phyloP scores from a whole-genome alignment of 192 early-diverging fungal species.

The Pilobolus umbonatus region DNA sequence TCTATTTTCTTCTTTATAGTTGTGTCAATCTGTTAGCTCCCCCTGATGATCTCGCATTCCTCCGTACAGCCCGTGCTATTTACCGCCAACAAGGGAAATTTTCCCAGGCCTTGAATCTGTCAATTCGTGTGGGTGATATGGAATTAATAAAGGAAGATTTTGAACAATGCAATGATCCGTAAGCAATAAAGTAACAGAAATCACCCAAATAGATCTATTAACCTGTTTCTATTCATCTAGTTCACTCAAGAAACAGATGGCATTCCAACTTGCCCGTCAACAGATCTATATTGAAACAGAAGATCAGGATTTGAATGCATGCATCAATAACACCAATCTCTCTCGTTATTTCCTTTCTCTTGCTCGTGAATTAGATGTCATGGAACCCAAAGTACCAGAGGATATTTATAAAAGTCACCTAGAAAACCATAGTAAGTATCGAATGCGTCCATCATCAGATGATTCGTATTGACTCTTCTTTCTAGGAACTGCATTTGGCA shows the following conservation, averaged over 20 bases:
- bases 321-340: slow-evolving; percentile 84
- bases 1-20: slow-evolving; percentile 31
- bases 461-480: slow-evolving; percentile 6
- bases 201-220: not conserved
- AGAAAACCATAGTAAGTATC: slow-evolving; percentile 83
- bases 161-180: slow-evolving; percentile 75
- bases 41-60: slow-evolving; percentile 80
- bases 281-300: slow-evolving; percentile 84
- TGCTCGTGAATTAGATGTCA: slow-evolving; percentile 88
- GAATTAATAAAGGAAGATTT: slow-evolving; percentile 84
- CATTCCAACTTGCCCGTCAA: slow-evolving; percentile 88
- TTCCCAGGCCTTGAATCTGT: slow-evolving; percentile 79
- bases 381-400: slow-evolving; percentile 94
- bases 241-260: slow-evolving; percentile 90
- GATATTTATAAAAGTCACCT: slow-evolving; percentile 98
- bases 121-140: slow-evolving; percentile 79
- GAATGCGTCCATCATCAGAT: not conserved
- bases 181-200: slow-evolving; percentile 27
- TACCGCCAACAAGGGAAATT: slow-evolving; percentile 81
- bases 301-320: slow-evolving; percentile 77
- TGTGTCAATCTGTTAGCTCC: slow-evolving; percentile 90
- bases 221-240: slow-evolving; percentile 30
- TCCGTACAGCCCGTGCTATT: slow-evolving; percentile 84
- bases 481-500: slow-evolving; percentile 56
- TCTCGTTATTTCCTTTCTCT: slow-evolving; percentile 86